Evolutionary conservation across 768 basidiomycete species (phyloP).

Genomic region (Grammothele lineata): DNA sequence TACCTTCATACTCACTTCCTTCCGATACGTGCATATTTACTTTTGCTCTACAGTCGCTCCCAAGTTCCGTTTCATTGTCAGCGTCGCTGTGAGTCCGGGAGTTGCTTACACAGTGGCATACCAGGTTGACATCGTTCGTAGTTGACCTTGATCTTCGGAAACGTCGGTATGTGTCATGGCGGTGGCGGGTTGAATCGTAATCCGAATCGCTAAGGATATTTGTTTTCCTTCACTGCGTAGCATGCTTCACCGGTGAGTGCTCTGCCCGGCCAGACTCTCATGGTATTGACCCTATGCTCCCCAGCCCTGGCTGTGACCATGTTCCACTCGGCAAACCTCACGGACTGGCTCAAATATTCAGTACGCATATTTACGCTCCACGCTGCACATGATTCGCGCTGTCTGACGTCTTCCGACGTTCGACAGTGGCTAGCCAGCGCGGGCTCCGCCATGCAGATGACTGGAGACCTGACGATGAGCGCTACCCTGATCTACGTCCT

Average conservation of each 20-base stretch:
- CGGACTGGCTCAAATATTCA: conserved; percentile 1
- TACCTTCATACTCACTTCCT: neutral
- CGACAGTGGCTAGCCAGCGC: conserved; percentile 4
- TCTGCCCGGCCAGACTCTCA: neutral
- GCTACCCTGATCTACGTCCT: conserved; percentile 1
- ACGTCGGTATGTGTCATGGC: neutral
- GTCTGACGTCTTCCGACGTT: neutral
- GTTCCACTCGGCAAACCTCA: neutral
- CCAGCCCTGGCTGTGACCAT: neutral
- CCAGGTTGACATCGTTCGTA: neutral
- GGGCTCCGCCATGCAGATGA: neutral
- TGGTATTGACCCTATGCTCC: neutral
- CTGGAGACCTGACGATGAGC: conserved; percentile 2
- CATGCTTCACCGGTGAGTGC: conserved; percentile 1
- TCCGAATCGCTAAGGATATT: neutral
- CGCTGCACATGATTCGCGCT: neutral
- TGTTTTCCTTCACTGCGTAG: neutral
- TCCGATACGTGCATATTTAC: too few relatives aligned
- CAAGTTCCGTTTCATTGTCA: neutral
- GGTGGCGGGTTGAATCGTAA: neutral
- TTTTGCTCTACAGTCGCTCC: neutral
- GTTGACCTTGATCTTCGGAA: neutral
- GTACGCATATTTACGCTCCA: neutral
- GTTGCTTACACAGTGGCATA: too few relatives aligned
- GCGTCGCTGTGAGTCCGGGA: neutral